Evolutionary conservation across 192 early-diverging fungal species (phyloP), one percentile per base, ranked within the genome.

Genomic region (Backusella tarrabulga): DNA sequence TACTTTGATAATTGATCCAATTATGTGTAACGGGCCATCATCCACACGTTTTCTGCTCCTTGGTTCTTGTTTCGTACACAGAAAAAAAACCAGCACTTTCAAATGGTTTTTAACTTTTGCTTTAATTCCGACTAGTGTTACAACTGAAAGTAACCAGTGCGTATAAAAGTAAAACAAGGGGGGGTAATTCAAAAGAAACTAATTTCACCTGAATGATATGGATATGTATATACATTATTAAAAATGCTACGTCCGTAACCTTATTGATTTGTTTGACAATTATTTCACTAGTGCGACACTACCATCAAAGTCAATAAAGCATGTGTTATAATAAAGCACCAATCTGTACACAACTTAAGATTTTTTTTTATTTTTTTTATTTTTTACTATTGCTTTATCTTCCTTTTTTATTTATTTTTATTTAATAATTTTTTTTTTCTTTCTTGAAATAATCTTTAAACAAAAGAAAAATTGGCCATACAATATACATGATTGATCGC

Each of bases 291-390:
- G 29, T 68, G 29, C 5, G 35, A 40, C 21, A 71, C 11, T 71
- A 71, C 69, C 69, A 71, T 71, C 69, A 71, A 71, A 71, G 69
- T 71, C 21, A 71, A 71, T 71, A 71, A 23, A 41, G 36, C 69
- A 71, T 71, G 69, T 71, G 69, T 14, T 71, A 71, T 71, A 71
- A 26, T 35, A 41, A 17, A 40, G 69, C 42, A 41, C 69, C 9
- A n/a, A 19, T 11, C 36, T 26, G n/a, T 70, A 36, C 19, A 68
- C 34, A 68, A 35, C 14, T 68, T 68, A 34, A n/a, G 23, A n/a
- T 40, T 40, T 12, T 38, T 38, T 38, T 38, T 38, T 38, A 7
- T 26, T 67, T 15, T 34, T 32, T 32, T 32, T 32, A 1, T 32
- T 29, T 67, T 15, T 67, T 29, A 67, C 15, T 67, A 12, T 67